A percentile compares a stretch with the other conserved stretches of the same genome.
These are phyloP conservation scores for Debaryomyces prosopidis DNA, from an alignment of 805 yeast genomes.

Conservation along the genomic window DNA sequence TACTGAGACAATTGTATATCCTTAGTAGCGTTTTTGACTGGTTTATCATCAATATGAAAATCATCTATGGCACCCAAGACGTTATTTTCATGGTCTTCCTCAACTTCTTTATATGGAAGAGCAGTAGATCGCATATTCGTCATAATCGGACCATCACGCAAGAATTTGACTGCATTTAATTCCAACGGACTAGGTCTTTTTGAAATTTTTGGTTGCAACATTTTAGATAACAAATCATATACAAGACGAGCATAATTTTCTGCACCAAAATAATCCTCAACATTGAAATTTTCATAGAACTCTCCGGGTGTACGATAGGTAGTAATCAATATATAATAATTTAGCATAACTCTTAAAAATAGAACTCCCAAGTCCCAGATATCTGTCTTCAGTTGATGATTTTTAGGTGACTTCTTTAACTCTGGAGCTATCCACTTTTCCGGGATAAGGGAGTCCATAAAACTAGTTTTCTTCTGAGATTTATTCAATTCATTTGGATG, in stretches of 20 bases:
- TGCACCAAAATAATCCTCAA: conserved; percentile 51
- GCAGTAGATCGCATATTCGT: conserved; percentile 10
- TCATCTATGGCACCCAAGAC: background rate
- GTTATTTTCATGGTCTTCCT: background rate
- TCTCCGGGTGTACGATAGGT: conserved; percentile 50
- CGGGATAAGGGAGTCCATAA: conserved; percentile 18
- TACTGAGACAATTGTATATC: background rate
- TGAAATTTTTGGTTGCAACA: conserved; percentile 64
- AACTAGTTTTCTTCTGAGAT: background rate
- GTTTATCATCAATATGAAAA: background rate
- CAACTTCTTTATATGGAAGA: background rate
- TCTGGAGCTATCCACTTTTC: conserved; percentile 83
- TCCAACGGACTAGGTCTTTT: conserved; percentile 84
- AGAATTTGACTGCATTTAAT: conserved; percentile 76
- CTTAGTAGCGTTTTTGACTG: background rate
- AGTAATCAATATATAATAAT: conserved; percentile 63
- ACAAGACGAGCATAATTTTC: conserved; percentile 66
- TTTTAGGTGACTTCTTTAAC: conserved; percentile 32
- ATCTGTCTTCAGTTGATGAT: conserved; percentile 79
- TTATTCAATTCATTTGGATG: conserved; percentile 16
- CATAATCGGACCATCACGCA: conserved; percentile 65
- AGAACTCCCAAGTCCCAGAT: conserved; percentile 90
- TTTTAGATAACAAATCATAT: conserved; percentile 62
- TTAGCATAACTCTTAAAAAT: conserved; percentile 46
- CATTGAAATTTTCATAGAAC: conserved; percentile 25